These are phyloP conservation scores for Aspergillus udagawae DNA, from an alignment of 2,329 filamentous ascomycete species.

Conservation along the genomic window DNA sequence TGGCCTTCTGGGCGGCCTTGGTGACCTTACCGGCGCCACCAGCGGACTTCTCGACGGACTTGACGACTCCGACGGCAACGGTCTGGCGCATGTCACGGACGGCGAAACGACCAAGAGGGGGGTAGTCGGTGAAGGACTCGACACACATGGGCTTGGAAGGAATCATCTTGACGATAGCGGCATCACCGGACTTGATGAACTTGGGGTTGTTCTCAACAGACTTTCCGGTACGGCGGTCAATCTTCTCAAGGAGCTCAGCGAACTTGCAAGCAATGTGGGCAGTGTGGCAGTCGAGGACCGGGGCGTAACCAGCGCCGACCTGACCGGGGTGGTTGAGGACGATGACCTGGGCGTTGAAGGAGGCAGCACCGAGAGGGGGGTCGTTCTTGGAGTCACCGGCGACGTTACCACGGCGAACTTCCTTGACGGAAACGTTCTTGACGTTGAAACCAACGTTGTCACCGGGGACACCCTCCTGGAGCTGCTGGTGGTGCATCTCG, in stretches of 20 bases:
- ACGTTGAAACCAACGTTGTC: slow-evolving; percentile 99
- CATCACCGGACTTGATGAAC: slow-evolving; percentile 99
- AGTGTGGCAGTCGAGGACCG: slow-evolving; percentile 99
- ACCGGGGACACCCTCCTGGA: slow-evolving; percentile 88
- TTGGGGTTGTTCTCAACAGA: slow-evolving; percentile 86
- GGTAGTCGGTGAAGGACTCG: slow-evolving; percentile 99
- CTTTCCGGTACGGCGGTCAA: slow-evolving; percentile 99
- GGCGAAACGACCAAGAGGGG: slow-evolving; percentile 98
- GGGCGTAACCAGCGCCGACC: slow-evolving; percentile 98
- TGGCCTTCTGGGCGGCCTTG: slow-evolving; percentile 62
- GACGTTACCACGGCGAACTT: slow-evolving; percentile 99
- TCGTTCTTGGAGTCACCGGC: slow-evolving; percentile 99
- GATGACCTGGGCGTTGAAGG: slow-evolving; percentile 99
- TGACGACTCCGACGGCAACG: slow-evolving; percentile 43
- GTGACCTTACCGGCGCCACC: slow-evolving; percentile 58
- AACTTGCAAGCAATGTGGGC: slow-evolving; percentile 99
- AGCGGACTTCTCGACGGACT: slow-evolving; percentile 68
- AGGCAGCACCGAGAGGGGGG: slow-evolving; percentile 80
- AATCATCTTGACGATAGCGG: slow-evolving; percentile 99
- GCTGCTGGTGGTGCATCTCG: slow-evolving; percentile 99
- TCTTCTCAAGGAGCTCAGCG: slow-evolving; percentile 98
- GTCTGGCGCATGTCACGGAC: slow-evolving; percentile 82
- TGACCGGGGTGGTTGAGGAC: slow-evolving; percentile 99
- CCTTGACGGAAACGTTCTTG: slow-evolving; percentile 99
- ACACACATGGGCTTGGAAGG: slow-evolving; percentile 99